phyloP scores from a whole-genome alignment of 2,329 filamentous ascomycete genomes.

The Aspergillus fumigatiaffinis region DNA sequence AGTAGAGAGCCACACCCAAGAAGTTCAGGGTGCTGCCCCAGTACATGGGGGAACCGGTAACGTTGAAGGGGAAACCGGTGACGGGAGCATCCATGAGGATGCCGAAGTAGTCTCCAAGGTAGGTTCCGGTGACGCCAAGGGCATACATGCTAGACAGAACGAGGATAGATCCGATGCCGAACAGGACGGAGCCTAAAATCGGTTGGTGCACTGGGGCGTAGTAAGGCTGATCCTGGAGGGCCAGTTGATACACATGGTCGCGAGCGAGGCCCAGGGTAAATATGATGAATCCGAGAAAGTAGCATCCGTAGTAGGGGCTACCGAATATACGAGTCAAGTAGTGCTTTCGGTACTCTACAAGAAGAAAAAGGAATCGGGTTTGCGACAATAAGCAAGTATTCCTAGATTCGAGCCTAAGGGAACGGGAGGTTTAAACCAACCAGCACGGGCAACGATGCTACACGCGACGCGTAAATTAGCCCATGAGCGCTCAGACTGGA shows the following conservation, averaged over 20 bases:
- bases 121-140: slow-evolving; percentile 90
- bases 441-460: slow-evolving; percentile 79
- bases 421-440: slow-evolving; percentile 43
- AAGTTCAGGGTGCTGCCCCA: slow-evolving; percentile 91
- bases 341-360: slow-evolving; percentile 83
- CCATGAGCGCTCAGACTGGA: neutral
- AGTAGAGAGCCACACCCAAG: slow-evolving; percentile 77
- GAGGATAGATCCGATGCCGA: slow-evolving; percentile 73
- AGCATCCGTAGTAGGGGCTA: slow-evolving; percentile 76
- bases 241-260: slow-evolving; percentile 81
- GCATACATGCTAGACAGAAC: slow-evolving; percentile 88
- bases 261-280: slow-evolving; percentile 88
- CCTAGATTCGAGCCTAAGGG: slow-evolving; percentile 8
- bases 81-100: slow-evolving; percentile 96
- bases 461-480: slow-evolving; percentile 11
- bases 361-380: slow-evolving; percentile 9
- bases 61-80: slow-evolving; percentile 91
- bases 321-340: slow-evolving; percentile 84
- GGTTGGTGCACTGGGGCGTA: slow-evolving; percentile 67
- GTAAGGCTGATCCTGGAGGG: slow-evolving; percentile 70
- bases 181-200: slow-evolving; percentile 65
- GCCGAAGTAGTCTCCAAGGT: slow-evolving; percentile 97
- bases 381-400: neutral
- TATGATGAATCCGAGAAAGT: slow-evolving; percentile 81
- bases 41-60: slow-evolving; percentile 93